Conservation (phyloP, 108 stramenopile species). For the Nannochloropsis gaditana region DNA sequence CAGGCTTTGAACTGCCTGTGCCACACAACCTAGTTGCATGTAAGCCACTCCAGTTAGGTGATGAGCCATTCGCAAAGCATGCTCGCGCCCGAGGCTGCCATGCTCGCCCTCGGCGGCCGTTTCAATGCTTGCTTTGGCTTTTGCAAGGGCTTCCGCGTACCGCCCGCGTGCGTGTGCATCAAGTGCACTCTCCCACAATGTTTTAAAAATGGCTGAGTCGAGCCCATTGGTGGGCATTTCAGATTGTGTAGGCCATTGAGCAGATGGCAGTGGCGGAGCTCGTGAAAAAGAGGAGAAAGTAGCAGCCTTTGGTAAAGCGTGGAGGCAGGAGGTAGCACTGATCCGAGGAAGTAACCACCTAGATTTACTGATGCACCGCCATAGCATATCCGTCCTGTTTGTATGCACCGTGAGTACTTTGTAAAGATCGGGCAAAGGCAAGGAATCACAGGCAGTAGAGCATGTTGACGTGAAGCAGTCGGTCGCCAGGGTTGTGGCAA, state of each 20-base stretch:
- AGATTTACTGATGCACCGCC: too few relatives aligned
- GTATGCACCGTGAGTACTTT: too few relatives aligned
- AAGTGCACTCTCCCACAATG: conserved; percentile 14
- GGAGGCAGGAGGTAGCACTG: background rate
- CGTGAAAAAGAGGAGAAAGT: conserved; percentile 8
- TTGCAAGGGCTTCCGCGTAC: background rate
- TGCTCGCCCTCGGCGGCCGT: conserved; percentile 2
- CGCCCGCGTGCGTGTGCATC: background rate
- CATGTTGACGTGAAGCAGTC: too few relatives aligned
- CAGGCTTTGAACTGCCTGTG: background rate
- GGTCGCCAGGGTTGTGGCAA: too few relatives aligned
- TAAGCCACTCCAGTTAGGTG: background rate
- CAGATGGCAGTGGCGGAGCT: background rate
- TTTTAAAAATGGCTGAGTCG: background rate
- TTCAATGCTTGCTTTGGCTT: background rate
- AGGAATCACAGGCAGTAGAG: too few relatives aligned
- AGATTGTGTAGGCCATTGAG: background rate
- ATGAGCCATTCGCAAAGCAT: conserved; percentile 10
- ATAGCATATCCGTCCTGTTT: too few relatives aligned
- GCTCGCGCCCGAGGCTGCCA: background rate
- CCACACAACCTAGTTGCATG: background rate
- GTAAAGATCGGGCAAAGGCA: too few relatives aligned
- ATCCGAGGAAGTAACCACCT: background rate
- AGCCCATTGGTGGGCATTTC: background rate
- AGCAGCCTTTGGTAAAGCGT: background rate